These are phyloP conservation scores for Thielaviopsis populi DNA, from an alignment of 2,329 filamentous ascomycete species.

Conservation along the genomic window DNA sequence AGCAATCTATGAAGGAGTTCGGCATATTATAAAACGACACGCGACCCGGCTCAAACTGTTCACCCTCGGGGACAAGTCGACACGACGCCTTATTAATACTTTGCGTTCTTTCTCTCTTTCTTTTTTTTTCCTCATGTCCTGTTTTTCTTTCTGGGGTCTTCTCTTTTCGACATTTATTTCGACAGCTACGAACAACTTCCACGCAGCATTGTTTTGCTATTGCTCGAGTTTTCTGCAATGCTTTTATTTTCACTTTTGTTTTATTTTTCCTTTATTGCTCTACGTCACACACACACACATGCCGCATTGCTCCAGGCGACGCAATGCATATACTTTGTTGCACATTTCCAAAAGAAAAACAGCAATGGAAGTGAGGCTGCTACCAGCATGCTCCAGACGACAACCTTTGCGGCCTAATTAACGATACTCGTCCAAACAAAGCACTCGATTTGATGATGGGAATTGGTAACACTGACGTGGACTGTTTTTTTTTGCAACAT, in stretches of 20 bases:
- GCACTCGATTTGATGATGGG: background rate
- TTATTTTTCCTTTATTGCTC: background rate
- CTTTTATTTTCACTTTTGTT: conserved; percentile 4
- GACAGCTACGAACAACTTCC: conserved; percentile 6
- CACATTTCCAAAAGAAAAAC: background rate
- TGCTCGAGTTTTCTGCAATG: background rate
- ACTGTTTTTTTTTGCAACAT: background rate
- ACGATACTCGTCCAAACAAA: background rate
- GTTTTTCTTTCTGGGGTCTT: background rate
- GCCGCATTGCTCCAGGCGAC: background rate
- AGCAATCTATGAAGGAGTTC: conserved; percentile 26
- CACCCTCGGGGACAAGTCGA: background rate
- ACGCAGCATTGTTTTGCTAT: conserved; percentile 12
- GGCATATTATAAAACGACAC: conserved; percentile 27
- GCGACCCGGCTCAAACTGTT: background rate
- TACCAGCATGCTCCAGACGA: background rate
- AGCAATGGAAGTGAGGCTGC: background rate
- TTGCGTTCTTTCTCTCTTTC: background rate
- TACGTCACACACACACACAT: background rate
- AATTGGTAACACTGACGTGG: background rate
- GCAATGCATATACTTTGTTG: background rate
- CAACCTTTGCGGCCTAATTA: background rate
- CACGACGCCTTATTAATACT: background rate
- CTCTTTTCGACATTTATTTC: conserved; percentile 5
- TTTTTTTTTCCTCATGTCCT: background rate